Conservation (phyloP, 2,329 filamentous ascomycete genomes). For the Aspergillus sp. region DNA sequence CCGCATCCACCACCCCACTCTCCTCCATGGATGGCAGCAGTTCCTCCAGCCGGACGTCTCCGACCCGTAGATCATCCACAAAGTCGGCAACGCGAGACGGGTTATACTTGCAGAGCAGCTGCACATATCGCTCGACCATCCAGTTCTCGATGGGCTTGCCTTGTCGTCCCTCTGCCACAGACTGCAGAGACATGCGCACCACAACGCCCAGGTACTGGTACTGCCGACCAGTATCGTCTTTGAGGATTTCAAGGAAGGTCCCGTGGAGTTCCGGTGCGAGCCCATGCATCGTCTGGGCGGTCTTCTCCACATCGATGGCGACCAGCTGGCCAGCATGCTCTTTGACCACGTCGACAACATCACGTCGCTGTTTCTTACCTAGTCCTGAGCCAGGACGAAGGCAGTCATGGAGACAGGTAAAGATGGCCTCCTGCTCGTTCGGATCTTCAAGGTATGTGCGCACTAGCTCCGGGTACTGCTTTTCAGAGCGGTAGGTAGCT, state of each 20-base stretch:
- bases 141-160: conserved; percentile 50
- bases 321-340: conserved; percentile 68
- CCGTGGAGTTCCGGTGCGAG: conserved; percentile 67
- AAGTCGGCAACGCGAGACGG: conserved; percentile 82
- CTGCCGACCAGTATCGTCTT: conserved; percentile 65
- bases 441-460: conserved; percentile 82
- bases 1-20: conserved; percentile 87
- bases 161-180: conserved; percentile 33
- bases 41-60: conserved; percentile 75
- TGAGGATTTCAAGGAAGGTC: conserved; percentile 64
- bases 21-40: conserved; percentile 86
- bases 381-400: conserved; percentile 66
- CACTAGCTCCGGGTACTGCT: conserved; percentile 76
- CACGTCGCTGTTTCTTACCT: conserved; percentile 68
- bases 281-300: conserved; percentile 66
- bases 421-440: conserved; percentile 73
- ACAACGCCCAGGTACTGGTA: conserved; percentile 76
- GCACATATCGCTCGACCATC: conserved; percentile 81
- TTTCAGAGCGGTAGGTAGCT: conserved; percentile 77
- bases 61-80: conserved; percentile 72
- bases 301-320: conserved; percentile 64
- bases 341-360: conserved; percentile 69
- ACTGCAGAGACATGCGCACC: conserved; percentile 63
- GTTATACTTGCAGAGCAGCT: conserved; percentile 86
- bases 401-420: conserved; percentile 76